Conservation (phyloP, 176 grass and related monocot genomes). For the Oryza brachyantha region DNA sequence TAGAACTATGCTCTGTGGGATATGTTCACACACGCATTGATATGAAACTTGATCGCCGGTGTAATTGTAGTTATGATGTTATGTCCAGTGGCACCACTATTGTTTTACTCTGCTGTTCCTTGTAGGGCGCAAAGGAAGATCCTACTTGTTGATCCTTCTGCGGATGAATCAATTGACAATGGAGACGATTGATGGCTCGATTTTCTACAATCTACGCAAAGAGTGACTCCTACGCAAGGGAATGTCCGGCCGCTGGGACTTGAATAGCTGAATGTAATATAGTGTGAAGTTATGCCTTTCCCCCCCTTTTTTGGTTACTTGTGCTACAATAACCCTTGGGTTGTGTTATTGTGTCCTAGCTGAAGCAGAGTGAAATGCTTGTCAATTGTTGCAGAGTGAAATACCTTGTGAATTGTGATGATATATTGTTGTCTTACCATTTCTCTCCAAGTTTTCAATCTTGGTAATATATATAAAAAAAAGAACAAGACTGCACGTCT, state of each 20-base stretch:
- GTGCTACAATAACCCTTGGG: too few relatives aligned
- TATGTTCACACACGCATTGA: not conserved
- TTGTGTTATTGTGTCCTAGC: not conserved
- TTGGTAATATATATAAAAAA: too few relatives aligned
- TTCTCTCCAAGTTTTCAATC: not conserved
- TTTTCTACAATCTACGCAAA: constrained; percentile 53
- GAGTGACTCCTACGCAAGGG: constrained; percentile 9
- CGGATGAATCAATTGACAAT: constrained; percentile 69
- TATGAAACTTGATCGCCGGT: not conserved
- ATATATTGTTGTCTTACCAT: not conserved
- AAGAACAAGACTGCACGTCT: not conserved
- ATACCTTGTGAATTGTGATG: not conserved
- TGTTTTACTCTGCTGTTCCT: not conserved
- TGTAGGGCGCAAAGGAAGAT: constrained; percentile 78
- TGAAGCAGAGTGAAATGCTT: not conserved
- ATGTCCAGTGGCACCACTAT: not conserved
- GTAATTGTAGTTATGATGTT: not conserved
- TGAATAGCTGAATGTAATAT: not conserved
- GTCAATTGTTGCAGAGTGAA: not conserved
- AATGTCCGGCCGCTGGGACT: not conserved
- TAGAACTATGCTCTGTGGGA: not conserved
- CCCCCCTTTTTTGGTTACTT: too few relatives aligned
- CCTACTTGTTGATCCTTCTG: constrained; percentile 68
- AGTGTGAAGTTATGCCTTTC: too few relatives aligned
- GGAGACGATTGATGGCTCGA: constrained; percentile 61